Evolutionary conservation across 148 eudicot genomes (phyloP), one percentile per base, ranked within the genome.

Genomic region (Suaeda aralocaspica): DNA sequence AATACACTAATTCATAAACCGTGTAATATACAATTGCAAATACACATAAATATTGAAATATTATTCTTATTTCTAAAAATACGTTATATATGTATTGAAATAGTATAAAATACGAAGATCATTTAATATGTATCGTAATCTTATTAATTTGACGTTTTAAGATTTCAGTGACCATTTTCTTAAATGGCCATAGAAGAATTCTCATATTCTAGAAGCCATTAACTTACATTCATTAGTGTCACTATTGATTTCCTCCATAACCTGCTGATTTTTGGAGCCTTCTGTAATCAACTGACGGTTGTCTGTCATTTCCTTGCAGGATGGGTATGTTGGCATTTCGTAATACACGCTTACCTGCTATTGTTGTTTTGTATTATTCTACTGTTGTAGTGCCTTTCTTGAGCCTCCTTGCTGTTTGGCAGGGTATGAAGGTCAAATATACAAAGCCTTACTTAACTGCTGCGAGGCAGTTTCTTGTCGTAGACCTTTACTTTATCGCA

Each of bases 321-420:
- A 94, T 76, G 98, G 98, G 98, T 94, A 94, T 74, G 97, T 86
- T 68, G 70, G 57, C 67, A 25, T 70, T 39, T 48, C 64, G 14
- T 55, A 64, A 58, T 42, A 45, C 63, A 26, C 28, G 51, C 63
- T 57, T 39, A 46, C 50, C 49, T 66, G 63, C 46, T 29, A 21
- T 51, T 67, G 58, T 26, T 49, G 31, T 70, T 9, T 45, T 16
- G 56, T 72, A 64, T 41, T 56, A 21, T 64, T 6, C 46, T 14
- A 39, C 19, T 61, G 16, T 33, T 10, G 24, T 24, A 39, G 29
- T 36, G 15, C 36, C 22, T 49, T 24, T 50, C 45, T 11, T 36
- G 70, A 19, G 28, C 12, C 14, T 48, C 26, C 16, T n/a, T 49
- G 24, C 19, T 22, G 33, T 22, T 31, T 33, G 31, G 61, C 19